phyloP scores from a whole-genome alignment of 2,329 filamentous ascomycete genomes.

The Colletotrichum tabaci region DNA sequence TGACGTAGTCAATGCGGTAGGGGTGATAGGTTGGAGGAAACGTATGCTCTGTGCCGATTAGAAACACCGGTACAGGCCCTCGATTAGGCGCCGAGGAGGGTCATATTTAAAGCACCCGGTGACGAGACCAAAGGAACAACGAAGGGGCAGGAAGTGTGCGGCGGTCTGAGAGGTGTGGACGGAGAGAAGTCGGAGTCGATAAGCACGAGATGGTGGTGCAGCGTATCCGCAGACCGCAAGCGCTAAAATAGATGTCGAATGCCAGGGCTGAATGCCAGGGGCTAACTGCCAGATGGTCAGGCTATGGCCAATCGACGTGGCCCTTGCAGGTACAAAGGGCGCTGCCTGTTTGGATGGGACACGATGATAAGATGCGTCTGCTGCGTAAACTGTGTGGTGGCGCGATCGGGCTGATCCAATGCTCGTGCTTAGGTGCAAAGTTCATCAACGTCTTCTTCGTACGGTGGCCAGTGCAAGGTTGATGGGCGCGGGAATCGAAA shows the following conservation, averaged over 20 bases:
- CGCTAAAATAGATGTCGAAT: constrained; percentile 36
- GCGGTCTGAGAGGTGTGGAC: constrained; percentile 13
- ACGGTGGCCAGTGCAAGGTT: constrained; percentile 20
- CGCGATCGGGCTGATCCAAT: constrained; percentile 25
- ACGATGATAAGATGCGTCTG: constrained; percentile 28
- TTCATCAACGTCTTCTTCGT: background rate
- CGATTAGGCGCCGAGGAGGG: constrained; percentile 4
- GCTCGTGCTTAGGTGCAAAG: background rate
- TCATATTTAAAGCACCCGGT: constrained; percentile 31
- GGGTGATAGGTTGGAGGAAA: constrained; percentile 8
- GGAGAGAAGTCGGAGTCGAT: background rate
- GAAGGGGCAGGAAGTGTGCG: constrained; percentile 8
- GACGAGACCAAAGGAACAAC: background rate
- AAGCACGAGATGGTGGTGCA: background rate
- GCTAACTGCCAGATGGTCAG: no score
- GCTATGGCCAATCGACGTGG: background rate
- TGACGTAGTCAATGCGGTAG: background rate
- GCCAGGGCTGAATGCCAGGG: background rate
- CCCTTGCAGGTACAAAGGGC: constrained; percentile 3
- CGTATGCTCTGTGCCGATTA: constrained; percentile 23
- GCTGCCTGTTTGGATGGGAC: background rate
- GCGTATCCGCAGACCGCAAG: background rate
- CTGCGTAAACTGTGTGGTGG: constrained; percentile 21
- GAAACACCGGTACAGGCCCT: constrained; percentile 2
- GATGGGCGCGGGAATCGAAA: constrained; percentile 19